Evolutionary conservation across 371 early-diverging fungal genomes (phyloP), one percentile per base, ranked within the genome.

Genomic region (Mucor velutinosus): DNA sequence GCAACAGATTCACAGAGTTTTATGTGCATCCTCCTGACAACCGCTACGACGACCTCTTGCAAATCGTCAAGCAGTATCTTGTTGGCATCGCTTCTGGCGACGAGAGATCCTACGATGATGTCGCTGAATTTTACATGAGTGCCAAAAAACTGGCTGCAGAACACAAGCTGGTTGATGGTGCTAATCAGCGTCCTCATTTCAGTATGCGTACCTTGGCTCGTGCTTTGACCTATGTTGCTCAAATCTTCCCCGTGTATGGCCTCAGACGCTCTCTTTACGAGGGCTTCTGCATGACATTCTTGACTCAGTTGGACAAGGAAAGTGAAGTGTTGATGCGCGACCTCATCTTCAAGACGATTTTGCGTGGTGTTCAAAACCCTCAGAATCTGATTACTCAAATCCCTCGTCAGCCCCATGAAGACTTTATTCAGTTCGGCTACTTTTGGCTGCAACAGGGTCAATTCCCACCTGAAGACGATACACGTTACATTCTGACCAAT

Each of bases 151-250:
- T 93, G 33, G 87, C 94, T 15, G 77, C 74, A 4, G 82, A 87
- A 33, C 94, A 92, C 67, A 82, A 82, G 58, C 80, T 98, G 10
- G 95, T 89, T 1, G 97, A 98, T 78, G 97, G 98, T 37, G 95
- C 97, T 1, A 90, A 92, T 43, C 92, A 95, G 59, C 84, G 92
- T 7, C 96, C 97, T 14, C 93, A 99, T 75, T 93, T 96, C 76
- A 94, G 94, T 67, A 89, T 99, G 87, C 90, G 99, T 71, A 99
- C 98, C 0, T 82, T 99, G 32, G 87, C 97, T 3, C 87, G 99
- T 64, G 93, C 96, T 0, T 79, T 99, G 51, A 87, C 89, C 17
- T 97, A 92, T 77, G 95, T 94, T 5, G 81, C 84, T 29, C 88
- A 91, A 62, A 88, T 91, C 39, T 87, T 88, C 15, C 74, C 86